Base-by-base conservation (phyloP, 768 basidiomycete genomes). In the Leccinellum albellum region DNA sequence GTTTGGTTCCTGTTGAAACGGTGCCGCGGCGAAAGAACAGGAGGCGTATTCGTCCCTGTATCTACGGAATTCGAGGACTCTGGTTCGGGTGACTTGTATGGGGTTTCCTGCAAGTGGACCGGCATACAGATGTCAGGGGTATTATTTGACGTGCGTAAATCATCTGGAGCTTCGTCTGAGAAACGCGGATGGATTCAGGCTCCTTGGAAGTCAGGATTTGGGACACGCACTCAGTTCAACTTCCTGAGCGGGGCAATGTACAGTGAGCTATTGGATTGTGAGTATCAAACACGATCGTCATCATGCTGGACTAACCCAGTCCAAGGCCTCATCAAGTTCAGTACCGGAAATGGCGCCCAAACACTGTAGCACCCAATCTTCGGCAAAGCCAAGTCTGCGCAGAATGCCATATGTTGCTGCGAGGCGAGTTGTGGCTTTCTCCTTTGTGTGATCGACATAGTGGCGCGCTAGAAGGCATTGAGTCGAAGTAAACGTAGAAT, bases 321-420 rank as follows among this genome's bases (percentile, higher is more conserved):
- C 88, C 53, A 89, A 81, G 10, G 91, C 93, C 51, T 93, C 89
- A 15, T 98, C 95, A n/a, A 93, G 74, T 24, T 91, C 90, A 31
- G 88, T 73, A 13, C 86, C 82, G 26, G 76, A 71, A 26, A 92
- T 83, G 6, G 78, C 71, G 51, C 75, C 73, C 46, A 98, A 71
- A 68, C 93, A 97, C 63, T 88, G 80, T 50, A 82, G 78, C 6
- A 93, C 87, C 52, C 82, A 76, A 12, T 78, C 78, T 64, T 90
- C 85, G 2, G 79, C 71, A 68, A 93, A 93, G 4, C 91, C 91
- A 23, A 94, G 76, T 49, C 89, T 81, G 59, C 88, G 78, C 24
- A 98, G 75, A 26, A 89, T 82, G 45, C 93, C 91, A 66, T 89
- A 94, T 0, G 89, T 89, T 44, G 91, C 78, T 15, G 84, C 94